Evolutionary conservation across 495 filamentous ascomycete species (phyloP), one percentile per base, ranked within the genome.

Genomic region (Xylaria acuta): DNA sequence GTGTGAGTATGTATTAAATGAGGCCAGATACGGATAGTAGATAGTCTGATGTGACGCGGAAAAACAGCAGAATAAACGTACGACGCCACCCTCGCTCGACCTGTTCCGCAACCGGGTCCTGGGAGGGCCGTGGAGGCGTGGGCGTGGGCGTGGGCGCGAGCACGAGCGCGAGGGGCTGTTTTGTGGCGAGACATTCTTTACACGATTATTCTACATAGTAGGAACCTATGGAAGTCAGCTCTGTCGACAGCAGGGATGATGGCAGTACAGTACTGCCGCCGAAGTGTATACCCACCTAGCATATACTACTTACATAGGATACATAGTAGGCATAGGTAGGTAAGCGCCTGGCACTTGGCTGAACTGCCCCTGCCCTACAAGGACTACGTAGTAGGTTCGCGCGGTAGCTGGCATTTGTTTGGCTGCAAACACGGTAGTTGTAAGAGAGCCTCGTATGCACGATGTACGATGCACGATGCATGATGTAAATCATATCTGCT

Each of bases 131-230:
- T 25, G 49, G n/a, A 27, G 49, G 8, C 49, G 25, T 5, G 5
- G 22, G 49, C 49, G 49, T 54, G 49, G 7, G 49, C n/a, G 11
- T 54, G 49, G 7, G n/a, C n/a, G n/a, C n/a, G n/a, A n/a, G n/a
- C n/a, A 20, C 14, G 54, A 58, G 56, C 32, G 34, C 9, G 56
- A 30, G 64, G n/a, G 30, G 64, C 49, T 56, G 53, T 56, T 30
- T 22, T 56, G 47, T 54, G 49, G 49, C 56, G 65, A 67, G 65
- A 67, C 65, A 67, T 54, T 40, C 34, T 30, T 67, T 18, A 51
- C 30, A 3, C 36, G 3, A 38, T 7, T 38, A n/a, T n/a, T n/a
- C n/a, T n/a, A n/a, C n/a, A n/a, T n/a, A 45, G 41, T 14, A 41
- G 14, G 40, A 12, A 41, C 16, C 12, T 1, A 43, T 14, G 18